Evolutionary conservation across 352 stramenopile species (phyloP), one percentile per base, ranked within the genome.

Genomic region (Blastocystis sp.): DNA sequence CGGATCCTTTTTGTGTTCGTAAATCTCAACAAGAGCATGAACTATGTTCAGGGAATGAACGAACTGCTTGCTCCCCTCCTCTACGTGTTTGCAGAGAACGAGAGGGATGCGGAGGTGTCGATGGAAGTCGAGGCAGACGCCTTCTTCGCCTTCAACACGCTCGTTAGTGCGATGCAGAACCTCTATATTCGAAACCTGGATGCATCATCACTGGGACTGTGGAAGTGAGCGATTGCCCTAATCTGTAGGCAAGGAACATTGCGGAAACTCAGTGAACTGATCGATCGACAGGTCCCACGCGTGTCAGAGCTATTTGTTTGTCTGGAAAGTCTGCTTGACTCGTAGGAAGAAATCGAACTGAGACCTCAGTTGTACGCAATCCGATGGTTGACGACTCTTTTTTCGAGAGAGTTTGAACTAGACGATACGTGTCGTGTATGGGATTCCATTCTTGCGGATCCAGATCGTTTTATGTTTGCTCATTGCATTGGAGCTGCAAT

Each of bases 41-140:
- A 91, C n/a, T 96, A 96, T 82, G 93, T 96, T n/a, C 94, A 96
- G 90, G 94, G 94, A 41, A 96, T 96, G 94, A 96, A 96, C 90
- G 94, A 96, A 91, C 92, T 96, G 66, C 89, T 94, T 11, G 93
- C 92, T 5, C 94, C 93, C 3, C 90, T 96, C 3, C 93, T 95
- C 63, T 95, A 94, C 53, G 92, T 94, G 16, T 91, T 95, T 39
- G 93, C 91, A 2, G 90, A 91, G 34, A 56, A 93, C 34, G 91
- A 91, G 18, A 56, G 47, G 55, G 26, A 24, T 18, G 7, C 43
- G 2, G 6, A 39, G 16, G 69, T 82, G 9, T 63, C 53, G 18
- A 47, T 34, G 18, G 54, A 54, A 26, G 43, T 91, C 2, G 94
- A 96, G 90, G 92, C 92, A 13, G 93, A 95, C 91, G 92, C 93